A percentile compares a stretch with the other conserved stretches of the same genome.
Conservation (phyloP, 2,329 filamentous ascomycete genomes). For the Penicillium sclerotigenum region DNA sequence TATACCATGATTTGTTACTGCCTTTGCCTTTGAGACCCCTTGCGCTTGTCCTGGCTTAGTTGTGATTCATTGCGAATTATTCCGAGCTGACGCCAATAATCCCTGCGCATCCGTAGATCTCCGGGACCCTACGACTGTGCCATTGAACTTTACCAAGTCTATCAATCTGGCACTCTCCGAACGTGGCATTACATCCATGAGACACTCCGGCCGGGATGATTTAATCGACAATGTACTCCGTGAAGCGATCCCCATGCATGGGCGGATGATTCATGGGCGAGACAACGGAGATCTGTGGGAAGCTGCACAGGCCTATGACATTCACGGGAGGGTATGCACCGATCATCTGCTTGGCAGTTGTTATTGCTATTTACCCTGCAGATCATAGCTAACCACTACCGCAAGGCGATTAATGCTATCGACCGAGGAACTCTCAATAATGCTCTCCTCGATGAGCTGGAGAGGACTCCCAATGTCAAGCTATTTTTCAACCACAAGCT, state of each 20-base stretch:
- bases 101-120: conserved; percentile 62
- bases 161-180: conserved; percentile 96
- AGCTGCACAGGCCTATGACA: conserved; percentile 83
- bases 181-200: conserved; percentile 85
- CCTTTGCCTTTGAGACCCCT: background rate
- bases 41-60: background rate
- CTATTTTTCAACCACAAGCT: conserved; percentile 93
- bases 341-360: conserved; percentile 3
- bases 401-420: conserved; percentile 75
- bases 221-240: conserved; percentile 71
- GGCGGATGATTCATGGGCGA: conserved; percentile 89
- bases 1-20: background rate
- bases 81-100: conserved; percentile 16
- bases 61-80: conserved; percentile 11
- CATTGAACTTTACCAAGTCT: conserved; percentile 95
- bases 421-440: conserved; percentile 83
- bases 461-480: conserved; percentile 81
- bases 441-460: conserved; percentile 76
- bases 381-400: background rate
- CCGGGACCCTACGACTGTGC: conserved; percentile 73
- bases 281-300: conserved; percentile 67
- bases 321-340: conserved; percentile 70
- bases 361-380: conserved; percentile 4
- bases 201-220: conserved; percentile 61
- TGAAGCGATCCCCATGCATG: conserved; percentile 86